phyloP scores from a whole-genome alignment of 2,329 filamentous ascomycete species.

The Ophiostoma fasciatum region DNA sequence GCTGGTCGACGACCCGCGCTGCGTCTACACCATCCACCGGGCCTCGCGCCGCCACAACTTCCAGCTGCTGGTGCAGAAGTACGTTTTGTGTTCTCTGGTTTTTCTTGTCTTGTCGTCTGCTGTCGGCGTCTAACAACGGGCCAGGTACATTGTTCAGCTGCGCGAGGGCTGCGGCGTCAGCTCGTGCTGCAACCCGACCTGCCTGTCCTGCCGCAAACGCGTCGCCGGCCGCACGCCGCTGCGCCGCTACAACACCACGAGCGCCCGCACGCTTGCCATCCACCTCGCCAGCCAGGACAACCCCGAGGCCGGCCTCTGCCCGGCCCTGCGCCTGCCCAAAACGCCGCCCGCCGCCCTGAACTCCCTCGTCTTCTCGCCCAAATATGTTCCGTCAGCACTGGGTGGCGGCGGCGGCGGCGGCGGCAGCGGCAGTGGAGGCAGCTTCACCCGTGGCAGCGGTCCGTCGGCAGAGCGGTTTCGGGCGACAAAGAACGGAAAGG shows the following conservation, averaged over 20 bases:
- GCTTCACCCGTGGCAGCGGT: slow-evolving; percentile 1
- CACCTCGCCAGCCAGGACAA: slow-evolving; percentile 71
- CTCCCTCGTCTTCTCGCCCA: slow-evolving; percentile 31
- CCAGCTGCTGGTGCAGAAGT: slow-evolving; percentile 55
- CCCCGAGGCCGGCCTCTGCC: slow-evolving; percentile 55
- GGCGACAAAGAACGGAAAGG: background rate
- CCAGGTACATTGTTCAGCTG: slow-evolving; percentile 67
- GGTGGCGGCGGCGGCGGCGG: slow-evolving; percentile 8
- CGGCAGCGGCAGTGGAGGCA: too few relatives aligned
- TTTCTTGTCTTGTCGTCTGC: background rate
- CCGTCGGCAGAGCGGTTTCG: slow-evolving; percentile 2
- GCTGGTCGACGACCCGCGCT: slow-evolving; percentile 45
- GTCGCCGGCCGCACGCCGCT: slow-evolving; percentile 52
- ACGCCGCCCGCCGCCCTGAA: slow-evolving; percentile 29
- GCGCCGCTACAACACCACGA: slow-evolving; percentile 65
- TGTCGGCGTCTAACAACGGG: slow-evolving; percentile 9
- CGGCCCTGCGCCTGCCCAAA: slow-evolving; percentile 27
- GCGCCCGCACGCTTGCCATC: slow-evolving; percentile 65
- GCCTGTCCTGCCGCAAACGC: slow-evolving; percentile 62
- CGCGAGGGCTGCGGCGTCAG: slow-evolving; percentile 60
- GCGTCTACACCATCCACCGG: slow-evolving; percentile 44
- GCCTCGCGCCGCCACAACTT: slow-evolving; percentile 48
- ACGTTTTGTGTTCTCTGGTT: slow-evolving; percentile 16
- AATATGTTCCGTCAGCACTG: slow-evolving; percentile 12
- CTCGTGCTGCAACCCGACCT: slow-evolving; percentile 60